Evolutionary conservation across 2,329 filamentous ascomycete species (phyloP), one percentile per base, ranked within the genome.

Genomic region (Colletotrichum musae): DNA sequence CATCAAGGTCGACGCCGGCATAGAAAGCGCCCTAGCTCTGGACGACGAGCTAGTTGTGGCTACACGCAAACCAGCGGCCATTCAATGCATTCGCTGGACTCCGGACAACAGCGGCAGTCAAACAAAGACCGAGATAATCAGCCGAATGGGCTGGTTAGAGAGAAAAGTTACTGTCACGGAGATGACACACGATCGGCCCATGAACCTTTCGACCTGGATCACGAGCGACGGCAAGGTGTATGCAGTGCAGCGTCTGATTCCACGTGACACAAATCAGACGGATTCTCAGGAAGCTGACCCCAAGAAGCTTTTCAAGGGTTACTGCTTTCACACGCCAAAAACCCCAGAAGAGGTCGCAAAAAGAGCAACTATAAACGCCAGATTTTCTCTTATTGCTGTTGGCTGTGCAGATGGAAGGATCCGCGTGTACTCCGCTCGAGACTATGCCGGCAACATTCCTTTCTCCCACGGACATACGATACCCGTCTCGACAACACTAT

Each of bases 1-100:
- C 15, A 98, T 99, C 77, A 97, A 97, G 78, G 94, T 99, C 18
- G 96, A 99, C 80, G 96, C 96, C 3, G 96, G 96, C 2, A 98
- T 99, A 74, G 91, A 91, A 73, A 93, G 91, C 75, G 94, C 93
- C 12, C 83, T 98, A 63, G 95, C 96, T 2, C 86, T 98, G 24
- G 96, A 98, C 73, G 94, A 97, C 64, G 96, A 98, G 79, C 85
- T 99, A 48, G 87, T 98, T 24, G 95, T 99, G 60, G 94, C 96
- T 5, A 99, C 96, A 0, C 87, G 90, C 66, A 97, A 96, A 76
- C 96, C 96, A 4, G 92, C 95, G 0, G 95, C 96, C n/a, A 90
- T 98, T 16, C 96, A 99, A 80, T 98, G 95, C 81, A 98, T 99
- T 74, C 90, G 93, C 68, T 99, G 96, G 96, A 93, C 92, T 0